Evolutionary conservation across 1,284 basidiomycete species (phyloP), one percentile per base, ranked within the genome.

Genomic region (Trametes versicolor): DNA sequence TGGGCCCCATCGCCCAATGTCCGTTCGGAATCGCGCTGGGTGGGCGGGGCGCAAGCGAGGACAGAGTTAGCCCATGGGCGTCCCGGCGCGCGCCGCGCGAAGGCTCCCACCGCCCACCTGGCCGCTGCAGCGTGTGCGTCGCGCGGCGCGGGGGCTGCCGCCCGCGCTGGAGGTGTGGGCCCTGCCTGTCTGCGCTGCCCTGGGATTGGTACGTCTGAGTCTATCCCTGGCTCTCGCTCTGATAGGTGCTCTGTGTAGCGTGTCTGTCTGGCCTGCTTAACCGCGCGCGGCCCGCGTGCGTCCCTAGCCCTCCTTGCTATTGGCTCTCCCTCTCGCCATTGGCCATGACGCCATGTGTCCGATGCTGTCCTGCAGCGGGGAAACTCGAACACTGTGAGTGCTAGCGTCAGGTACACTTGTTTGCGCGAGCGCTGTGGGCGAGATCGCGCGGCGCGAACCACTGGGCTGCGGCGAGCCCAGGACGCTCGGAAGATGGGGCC

Each of bases 121-220:
- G 13, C 57, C 47, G 47, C 45, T 58, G 56, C 56, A 49, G 45
- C 57, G 47, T 58, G 57, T 32, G 12, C 12, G 27, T 12, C 34
- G 57, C 39, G 57, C 47, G 48, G 57, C 57, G 17, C 34, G 27
- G 54, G 54, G 41, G 23, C 54, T 13, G 15, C 27, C 47, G 57
- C 34, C 23, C 25, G 56, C 21, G 21, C 55, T 37, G 10, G 49
- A 4, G 19, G 15, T 23, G n/a, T 8, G 27, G 7, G 27, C 48
- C 48, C 7, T 32, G 27, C 45, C 45, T 48, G 12, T 12, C 45
- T 10, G 21, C 23, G 45, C 7, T 15, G 23, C 23, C 21, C 21
- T 15, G 45, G 10, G 10, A 48, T 12, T 48, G 45, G 45, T 27
- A 48, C 41, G 41, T 43, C 41, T n/a, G 8, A 48, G 45, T 48